Evolutionary conservation across 164 flowering plant genomes (phyloP).

Genomic region (Aristolochia contorta): DNA sequence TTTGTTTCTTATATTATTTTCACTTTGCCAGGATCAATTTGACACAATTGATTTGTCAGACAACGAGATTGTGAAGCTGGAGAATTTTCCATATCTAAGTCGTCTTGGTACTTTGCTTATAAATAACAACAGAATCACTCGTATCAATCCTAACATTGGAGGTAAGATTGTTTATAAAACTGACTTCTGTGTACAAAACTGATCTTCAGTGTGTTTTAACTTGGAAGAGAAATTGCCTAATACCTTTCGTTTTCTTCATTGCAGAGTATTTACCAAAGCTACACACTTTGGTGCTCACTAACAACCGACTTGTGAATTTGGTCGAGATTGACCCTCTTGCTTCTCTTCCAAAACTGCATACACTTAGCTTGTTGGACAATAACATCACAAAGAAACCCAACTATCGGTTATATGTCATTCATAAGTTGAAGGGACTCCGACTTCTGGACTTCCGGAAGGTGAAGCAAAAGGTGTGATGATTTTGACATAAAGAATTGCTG

Average conservation of each 20-base stretch:
- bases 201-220: not conserved
- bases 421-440: conserved; percentile 70
- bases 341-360: conserved; percentile 71
- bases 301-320: conserved; percentile 87
- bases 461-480: conserved; percentile 52
- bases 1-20: not conserved
- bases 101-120: conserved; percentile 74
- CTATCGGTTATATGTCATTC: conserved; percentile 82
- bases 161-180: conserved; percentile 26
- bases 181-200: not conserved
- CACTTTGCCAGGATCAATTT: conserved; percentile 75
- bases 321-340: conserved; percentile 93
- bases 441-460: conserved; percentile 93
- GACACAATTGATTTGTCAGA: conserved; percentile 92
- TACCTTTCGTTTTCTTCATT: conserved; percentile 5
- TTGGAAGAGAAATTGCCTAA: not conserved
- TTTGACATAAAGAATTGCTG: not conserved
- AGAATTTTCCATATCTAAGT: conserved; percentile 71
- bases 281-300: conserved; percentile 82
- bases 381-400: conserved; percentile 82
- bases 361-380: conserved; percentile 79
- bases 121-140: conserved; percentile 85
- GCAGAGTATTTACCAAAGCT: conserved; percentile 89
- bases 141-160: conserved; percentile 80
- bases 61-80: conserved; percentile 97